Conservation (phyloP, 805 yeast genomes). For the Myxozyma mucilagina region DNA sequence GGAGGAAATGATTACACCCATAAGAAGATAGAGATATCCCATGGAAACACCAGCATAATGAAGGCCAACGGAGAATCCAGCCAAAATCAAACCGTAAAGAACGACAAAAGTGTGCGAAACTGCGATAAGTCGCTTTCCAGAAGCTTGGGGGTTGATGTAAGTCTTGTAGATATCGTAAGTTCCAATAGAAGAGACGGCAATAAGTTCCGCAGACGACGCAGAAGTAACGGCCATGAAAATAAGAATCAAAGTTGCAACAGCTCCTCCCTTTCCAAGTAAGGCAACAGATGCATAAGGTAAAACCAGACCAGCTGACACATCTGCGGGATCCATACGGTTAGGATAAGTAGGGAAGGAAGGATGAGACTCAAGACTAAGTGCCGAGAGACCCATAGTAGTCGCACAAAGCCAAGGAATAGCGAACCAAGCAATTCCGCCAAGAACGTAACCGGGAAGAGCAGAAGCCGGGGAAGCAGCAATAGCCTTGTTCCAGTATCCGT, state of each 20-base stretch:
- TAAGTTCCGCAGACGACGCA: constrained; percentile 83
- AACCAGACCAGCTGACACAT: constrained; percentile 68
- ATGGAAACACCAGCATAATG: constrained; percentile 77
- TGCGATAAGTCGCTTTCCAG: constrained; percentile 64
- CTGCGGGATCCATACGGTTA: constrained; percentile 56
- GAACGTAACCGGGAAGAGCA: constrained; percentile 47
- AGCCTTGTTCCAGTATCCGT: constrained; percentile 45
- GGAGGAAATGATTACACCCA: constrained; percentile 69
- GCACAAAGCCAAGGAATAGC: constrained; percentile 46
- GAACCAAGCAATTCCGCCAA: constrained; percentile 52
- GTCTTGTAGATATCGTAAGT: constrained; percentile 79
- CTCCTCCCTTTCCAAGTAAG: constrained; percentile 80
- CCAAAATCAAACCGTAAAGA: constrained; percentile 58
- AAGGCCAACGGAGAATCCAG: constrained; percentile 76
- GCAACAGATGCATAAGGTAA: constrained; percentile 72
- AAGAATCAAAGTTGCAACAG: constrained; percentile 69
- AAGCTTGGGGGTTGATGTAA: constrained; percentile 72
- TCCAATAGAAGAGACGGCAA: constrained; percentile 76
- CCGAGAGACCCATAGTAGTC: constrained; percentile 44
- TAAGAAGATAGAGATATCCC: constrained; percentile 79
- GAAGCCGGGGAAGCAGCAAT: constrained; percentile 48
- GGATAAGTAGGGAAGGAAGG: constrained; percentile 83
- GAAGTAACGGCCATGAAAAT: constrained; percentile 86
- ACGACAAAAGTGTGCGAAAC: constrained; percentile 65
- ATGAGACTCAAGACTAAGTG: constrained; percentile 54